These are phyloP conservation scores for Candida succiphila DNA, from an alignment of 805 yeast genomes.

Conservation along the genomic window DNA sequence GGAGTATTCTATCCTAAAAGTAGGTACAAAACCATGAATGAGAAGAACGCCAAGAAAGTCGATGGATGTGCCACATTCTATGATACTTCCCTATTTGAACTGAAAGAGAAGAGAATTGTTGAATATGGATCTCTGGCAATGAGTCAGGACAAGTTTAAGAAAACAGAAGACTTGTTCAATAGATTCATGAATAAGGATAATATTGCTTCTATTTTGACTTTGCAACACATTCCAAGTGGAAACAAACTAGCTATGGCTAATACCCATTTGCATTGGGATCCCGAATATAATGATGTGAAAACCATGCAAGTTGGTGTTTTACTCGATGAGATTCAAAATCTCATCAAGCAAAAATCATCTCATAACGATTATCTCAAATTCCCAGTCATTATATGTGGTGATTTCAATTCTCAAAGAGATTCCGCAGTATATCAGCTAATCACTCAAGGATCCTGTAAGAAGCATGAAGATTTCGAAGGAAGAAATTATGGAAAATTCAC, in stretches of 20 bases:
- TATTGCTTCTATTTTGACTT: constrained; percentile 67
- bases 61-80: constrained; percentile 98
- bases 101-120: constrained; percentile 60
- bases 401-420: constrained; percentile 78
- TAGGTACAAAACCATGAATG: constrained; percentile 83
- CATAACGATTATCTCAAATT: constrained; percentile 28
- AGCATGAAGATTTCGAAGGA: constrained; percentile 75
- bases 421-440: constrained; percentile 91
- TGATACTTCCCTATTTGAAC: constrained; percentile 55
- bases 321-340: constrained; percentile 72
- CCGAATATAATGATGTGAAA: constrained; percentile 90
- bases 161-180: constrained; percentile 89
- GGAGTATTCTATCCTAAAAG: constrained; percentile 82
- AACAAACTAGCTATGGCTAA: constrained; percentile 68
- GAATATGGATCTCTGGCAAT: constrained; percentile 80
- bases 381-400: constrained; percentile 89
- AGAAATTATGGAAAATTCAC: constrained; percentile 89
- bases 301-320: constrained; percentile 90
- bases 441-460: constrained; percentile 68
- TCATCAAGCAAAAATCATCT: constrained; percentile 35
- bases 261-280: constrained; percentile 98
- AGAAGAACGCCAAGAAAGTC: constrained; percentile 74
- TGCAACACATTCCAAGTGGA: constrained; percentile 67
- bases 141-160: constrained; percentile 78
- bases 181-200: constrained; percentile 95